Percentiles rank a stretch among this genome's conserved stretches.
Conservation (phyloP, 768 basidiomycete species). For the Tricholoma bakamatsutake region DNA sequence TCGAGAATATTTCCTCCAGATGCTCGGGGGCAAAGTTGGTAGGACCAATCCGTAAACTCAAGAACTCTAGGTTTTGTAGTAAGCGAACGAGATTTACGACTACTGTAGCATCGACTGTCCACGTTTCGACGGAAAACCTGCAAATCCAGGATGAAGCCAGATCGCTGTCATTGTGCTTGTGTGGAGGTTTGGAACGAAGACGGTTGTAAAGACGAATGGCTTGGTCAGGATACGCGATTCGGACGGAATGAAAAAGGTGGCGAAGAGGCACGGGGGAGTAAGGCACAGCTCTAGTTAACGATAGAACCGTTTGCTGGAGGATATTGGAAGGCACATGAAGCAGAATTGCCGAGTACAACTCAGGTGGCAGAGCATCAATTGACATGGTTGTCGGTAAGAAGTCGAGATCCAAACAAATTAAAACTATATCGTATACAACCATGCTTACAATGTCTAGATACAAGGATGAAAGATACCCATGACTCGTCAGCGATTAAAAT, state of each 20-base stretch:
- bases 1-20: conserved; percentile 56
- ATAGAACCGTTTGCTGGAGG: conserved; percentile 47
- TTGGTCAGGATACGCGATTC: conserved; percentile 44
- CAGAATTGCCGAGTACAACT: conserved; percentile 61
- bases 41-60: conserved; percentile 70
- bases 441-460: not conserved
- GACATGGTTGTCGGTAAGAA: conserved; percentile 14
- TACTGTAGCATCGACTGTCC: conserved; percentile 71
- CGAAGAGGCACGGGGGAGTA: conserved; percentile 47
- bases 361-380: conserved; percentile 46
- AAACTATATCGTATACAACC: not conserved
- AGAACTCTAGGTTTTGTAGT: conserved; percentile 41
- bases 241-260: conserved; percentile 54
- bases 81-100: conserved; percentile 62
- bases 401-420: too few relatives aligned
- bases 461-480: conserved; percentile 2
- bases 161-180: conserved; percentile 3
- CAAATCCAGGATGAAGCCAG: conserved; percentile 35
- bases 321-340: conserved; percentile 38
- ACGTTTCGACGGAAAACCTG: conserved; percentile 49
- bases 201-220: conserved; percentile 52
- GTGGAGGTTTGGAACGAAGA: conserved; percentile 30
- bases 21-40: conserved; percentile 77
- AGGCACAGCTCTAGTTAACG: conserved; percentile 62
- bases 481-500: conserved; percentile 30